Conservation (phyloP, 352 stramenopile genomes). For the Pythium guiyangense region DNA sequence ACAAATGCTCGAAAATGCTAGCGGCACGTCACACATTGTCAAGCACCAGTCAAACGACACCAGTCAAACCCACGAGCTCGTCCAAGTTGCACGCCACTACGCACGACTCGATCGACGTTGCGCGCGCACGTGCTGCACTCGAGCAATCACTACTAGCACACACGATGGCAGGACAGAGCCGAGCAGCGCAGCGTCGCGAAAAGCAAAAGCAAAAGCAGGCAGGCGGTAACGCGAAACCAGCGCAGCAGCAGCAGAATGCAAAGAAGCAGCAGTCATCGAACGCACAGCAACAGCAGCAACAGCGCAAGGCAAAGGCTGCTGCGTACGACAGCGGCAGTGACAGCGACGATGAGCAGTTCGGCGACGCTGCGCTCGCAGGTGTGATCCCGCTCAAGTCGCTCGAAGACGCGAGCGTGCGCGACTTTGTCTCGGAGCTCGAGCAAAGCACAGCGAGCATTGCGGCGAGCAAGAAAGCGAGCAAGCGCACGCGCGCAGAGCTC, state of each 20-base stretch:
- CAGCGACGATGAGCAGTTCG: conserved; percentile 20
- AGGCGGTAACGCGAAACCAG: not conserved
- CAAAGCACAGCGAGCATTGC: conserved; percentile 18
- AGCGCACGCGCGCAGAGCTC: conserved; percentile 46
- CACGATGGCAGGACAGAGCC: conserved; percentile 34
- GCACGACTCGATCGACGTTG: not conserved
- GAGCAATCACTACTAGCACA: no score
- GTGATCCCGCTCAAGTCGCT: conserved; percentile 64
- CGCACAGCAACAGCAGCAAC: not conserved
- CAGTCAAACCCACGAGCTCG: conserved; percentile 6
- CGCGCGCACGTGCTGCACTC: not conserved
- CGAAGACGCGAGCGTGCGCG: conserved; percentile 51
- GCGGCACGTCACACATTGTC: not conserved
- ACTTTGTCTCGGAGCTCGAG: conserved; percentile 55
- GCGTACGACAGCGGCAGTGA: conserved; percentile 37
- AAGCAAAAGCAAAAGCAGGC: conserved; percentile 24
- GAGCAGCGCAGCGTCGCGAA: conserved; percentile 34
- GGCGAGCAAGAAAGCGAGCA: conserved; percentile 29
- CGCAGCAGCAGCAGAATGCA: not conserved
- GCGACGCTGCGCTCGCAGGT: conserved; percentile 19
- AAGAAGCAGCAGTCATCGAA: not conserved
- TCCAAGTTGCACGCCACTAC: not conserved
- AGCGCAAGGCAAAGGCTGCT: conserved; percentile 3
- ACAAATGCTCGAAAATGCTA: not conserved
- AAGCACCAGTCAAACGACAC: conserved; percentile 10